Base-by-base conservation (phyloP, 306 rosid species). In the Trifolium subterraneum region DNA sequence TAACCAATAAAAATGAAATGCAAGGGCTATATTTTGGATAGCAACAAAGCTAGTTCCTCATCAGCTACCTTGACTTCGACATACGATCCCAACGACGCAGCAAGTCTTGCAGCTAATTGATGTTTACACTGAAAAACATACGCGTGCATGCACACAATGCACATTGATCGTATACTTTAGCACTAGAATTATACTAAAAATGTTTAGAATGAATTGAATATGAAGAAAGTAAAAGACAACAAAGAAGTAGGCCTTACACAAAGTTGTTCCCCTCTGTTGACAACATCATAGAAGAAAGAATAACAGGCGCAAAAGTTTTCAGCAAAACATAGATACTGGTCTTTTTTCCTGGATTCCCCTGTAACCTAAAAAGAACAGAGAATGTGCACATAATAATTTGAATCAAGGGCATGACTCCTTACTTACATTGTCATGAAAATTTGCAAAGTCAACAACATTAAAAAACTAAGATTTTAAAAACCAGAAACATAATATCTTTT, bases 271-370 rank as follows among this genome's bases (percentile, higher is more conserved):
- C 91, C 91, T 84, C 92, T 88, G 80, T 88, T 93, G 15, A 91
- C 91, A 75, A 84, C 85, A 71, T 89, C 97, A 52, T 85, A 91
- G 87, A 88, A 91, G 91, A 93, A 93, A n/a, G 97, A 89, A 80
- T 88, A 88, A 70, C 97, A 93, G 22, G 85, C 88, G 33, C 98
- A 93, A 39, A 81, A 93, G 77, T 84, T 84, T 67, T 88, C 90
- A 27, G 97, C 82, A 76, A 93, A 91, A 78, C 96, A 89, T 20
- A 88, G 78, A 79, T 89, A 91, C 72, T 86, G 89, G 77, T 93
- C 98, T 86, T 91, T 91, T 68, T 87, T 89, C 45, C 81, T 48
- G 58, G 97, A 93, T 82, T 93, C 98, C 82, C 97, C 94, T 14
- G 77, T 80, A 75, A 93, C 96, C 97, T 91, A 63, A 78, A 42